phyloP scores from a whole-genome alignment of 106 monocot species.

The Apostasia shenzhenica region DNA sequence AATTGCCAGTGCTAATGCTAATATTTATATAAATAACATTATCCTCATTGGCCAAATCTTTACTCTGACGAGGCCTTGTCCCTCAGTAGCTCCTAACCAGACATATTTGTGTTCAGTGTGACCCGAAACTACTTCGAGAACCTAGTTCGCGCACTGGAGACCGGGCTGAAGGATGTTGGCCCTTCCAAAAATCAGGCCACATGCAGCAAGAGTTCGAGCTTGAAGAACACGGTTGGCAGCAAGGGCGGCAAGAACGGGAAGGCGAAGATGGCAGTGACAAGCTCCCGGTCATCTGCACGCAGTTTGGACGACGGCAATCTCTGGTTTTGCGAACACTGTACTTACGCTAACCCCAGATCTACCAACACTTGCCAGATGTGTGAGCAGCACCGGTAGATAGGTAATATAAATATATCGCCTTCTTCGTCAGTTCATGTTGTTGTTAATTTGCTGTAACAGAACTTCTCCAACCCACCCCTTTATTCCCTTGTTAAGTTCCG shows the following conservation, averaged over 20 bases:
- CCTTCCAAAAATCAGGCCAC: conserved; percentile 44
- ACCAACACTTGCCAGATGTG: conserved; percentile 46
- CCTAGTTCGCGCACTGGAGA: conserved; percentile 81
- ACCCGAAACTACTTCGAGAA: conserved; percentile 99
- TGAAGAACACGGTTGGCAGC: conserved; percentile 26
- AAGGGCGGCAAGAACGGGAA: conserved; percentile 51
- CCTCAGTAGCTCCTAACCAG: too few relatives aligned
- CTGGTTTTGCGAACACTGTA: conserved; percentile 74
- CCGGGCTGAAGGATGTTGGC: conserved; percentile 80
- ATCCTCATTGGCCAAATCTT: too few relatives aligned
- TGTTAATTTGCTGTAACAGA: conserved; percentile 4
- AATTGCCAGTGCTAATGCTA: too few relatives aligned
- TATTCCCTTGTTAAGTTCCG: background rate
- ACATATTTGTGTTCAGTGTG: conserved; percentile 40
- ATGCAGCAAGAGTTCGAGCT: conserved; percentile 44
- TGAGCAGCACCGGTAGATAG: conserved; percentile 22
- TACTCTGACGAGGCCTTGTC: too few relatives aligned
- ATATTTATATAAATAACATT: too few relatives aligned
- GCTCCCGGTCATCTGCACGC: conserved; percentile 20
- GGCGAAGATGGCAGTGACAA: conserved; percentile 22
- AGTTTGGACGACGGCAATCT: conserved; percentile 33
- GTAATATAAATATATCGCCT: background rate
- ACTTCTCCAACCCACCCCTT: background rate
- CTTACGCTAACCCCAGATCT: conserved; percentile 41
- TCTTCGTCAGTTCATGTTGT: background rate